Evolutionary conservation across 352 stramenopile genomes (phyloP), one percentile per base, ranked within the genome.

Genomic region (Phytophthora idaei): DNA sequence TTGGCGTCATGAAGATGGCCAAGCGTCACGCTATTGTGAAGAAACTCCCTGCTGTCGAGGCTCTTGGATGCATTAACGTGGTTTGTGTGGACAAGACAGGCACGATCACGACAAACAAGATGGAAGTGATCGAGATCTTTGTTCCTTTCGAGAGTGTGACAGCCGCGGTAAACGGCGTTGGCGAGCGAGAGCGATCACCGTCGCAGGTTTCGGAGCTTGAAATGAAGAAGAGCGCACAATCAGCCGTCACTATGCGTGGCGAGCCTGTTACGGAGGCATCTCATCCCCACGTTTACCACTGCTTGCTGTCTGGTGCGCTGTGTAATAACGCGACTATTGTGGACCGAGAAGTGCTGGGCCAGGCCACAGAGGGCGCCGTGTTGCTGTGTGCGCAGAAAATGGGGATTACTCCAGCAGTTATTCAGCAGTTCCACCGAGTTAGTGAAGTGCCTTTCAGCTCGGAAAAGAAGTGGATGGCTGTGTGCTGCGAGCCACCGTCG

Each of bases 391-490:
- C 89, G 6, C 78, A 85, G 53, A 90, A 90, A 58, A 69, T 93
- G 27, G 83, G 81, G 29, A 84, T 93, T 37, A 77, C 73, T 11
- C 51, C 64, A 9, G 51, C 61, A 0, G 58, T 79, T 1, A 74
- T 80, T 41, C 69, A 69, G 50, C 75, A 81, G 68, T 88, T 76
- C 84, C 89, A 66, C 47, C 84, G 97, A 50, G 76, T 95, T 1
- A 89, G 90, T 36, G 94, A 98, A 77, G 88, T 98, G 42, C 92
- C 96, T 0, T 99, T 99, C 77, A 98, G 84, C 56, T 98, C 92
- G 27, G 96, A 98, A 58, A 93, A 96, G 56, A 99, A 99, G 68
- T 92, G 90, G 75, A 99, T 99, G 97, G 96, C 98, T 65, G 94
- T 99, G 25, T 91, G 82, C 54, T 90, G 82, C 49, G 83, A 92